A percentile compares a stretch with the other conserved stretches of the same genome.
Evolutionary conservation across 1,284 basidiomycete species (phyloP).

Genomic region (Xanthoconium separans): DNA sequence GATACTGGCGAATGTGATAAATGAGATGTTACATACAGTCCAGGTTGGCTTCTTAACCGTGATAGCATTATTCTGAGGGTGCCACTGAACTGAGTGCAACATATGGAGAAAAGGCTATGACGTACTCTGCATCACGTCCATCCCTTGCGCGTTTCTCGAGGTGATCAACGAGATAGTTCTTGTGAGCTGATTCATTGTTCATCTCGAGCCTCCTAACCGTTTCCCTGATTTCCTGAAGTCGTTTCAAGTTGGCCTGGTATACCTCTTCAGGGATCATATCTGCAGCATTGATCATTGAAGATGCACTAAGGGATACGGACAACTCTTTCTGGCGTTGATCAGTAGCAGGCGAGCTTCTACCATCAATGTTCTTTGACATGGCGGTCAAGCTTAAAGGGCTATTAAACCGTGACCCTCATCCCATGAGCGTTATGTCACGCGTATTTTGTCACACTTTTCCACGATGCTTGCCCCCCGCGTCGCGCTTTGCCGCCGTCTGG

Average conservation of each 20-base stretch:
- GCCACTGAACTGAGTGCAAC: slow-evolving; percentile 3
- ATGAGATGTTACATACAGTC: slow-evolving; percentile 18
- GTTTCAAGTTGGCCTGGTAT: slow-evolving; percentile 27
- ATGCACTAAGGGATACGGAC: slow-evolving; percentile 22
- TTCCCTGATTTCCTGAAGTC: slow-evolving; percentile 31
- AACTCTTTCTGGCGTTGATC: slow-evolving; percentile 11
- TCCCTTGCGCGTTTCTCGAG: slow-evolving; percentile 29
- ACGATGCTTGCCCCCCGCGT: slow-evolving; percentile 6
- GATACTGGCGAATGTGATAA: neutral
- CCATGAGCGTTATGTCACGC: slow-evolving; percentile 18
- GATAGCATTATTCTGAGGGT: slow-evolving; percentile 17
- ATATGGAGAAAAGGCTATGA: neutral
- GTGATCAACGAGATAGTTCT: slow-evolving; percentile 26
- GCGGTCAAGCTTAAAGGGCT: neutral
- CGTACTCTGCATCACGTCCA: slow-evolving; percentile 39
- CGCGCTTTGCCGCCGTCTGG: slow-evolving; percentile 4
- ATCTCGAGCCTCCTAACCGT: slow-evolving; percentile 25
- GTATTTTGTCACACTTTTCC: slow-evolving; percentile 17
- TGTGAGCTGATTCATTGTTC: slow-evolving; percentile 32
- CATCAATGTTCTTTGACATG: slow-evolving; percentile 23
- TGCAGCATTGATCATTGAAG: slow-evolving; percentile 28
- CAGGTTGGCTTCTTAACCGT: slow-evolving; percentile 15
- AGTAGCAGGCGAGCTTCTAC: neutral
- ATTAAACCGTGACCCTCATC: neutral
- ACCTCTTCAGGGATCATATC: slow-evolving; percentile 21